Percentiles rank a stretch among this genome's conserved stretches.
Evolutionary conservation across 768 basidiomycete species (phyloP).

Genomic region (Chalciporus chontae): DNA sequence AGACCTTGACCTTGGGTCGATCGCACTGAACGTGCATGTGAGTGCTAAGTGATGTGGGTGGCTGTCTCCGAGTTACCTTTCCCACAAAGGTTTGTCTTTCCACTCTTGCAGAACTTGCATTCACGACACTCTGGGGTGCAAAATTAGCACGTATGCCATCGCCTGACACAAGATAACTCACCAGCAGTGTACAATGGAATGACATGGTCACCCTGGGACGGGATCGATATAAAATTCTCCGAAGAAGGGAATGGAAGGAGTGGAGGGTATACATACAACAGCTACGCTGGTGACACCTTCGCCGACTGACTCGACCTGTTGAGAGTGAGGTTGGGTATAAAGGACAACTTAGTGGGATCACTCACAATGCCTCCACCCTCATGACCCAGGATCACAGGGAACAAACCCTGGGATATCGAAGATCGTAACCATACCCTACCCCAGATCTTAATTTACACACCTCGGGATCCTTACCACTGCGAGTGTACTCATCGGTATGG

Average conservation of each 20-base stretch:
- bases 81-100: slow-evolving; percentile 98
- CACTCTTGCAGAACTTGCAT: slow-evolving; percentile 98
- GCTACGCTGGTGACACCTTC: slow-evolving; percentile 85
- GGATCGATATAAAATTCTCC: not conserved
- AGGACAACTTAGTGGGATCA: slow-evolving; percentile 8
- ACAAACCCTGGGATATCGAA: slow-evolving; percentile 56
- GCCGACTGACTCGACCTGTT: slow-evolving; percentile 93
- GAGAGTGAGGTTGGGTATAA: slow-evolving; percentile 1
- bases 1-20: slow-evolving; percentile 90
- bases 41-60: not conserved
- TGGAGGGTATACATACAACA: slow-evolving; percentile 36
- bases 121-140: slow-evolving; percentile 72
- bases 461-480: slow-evolving; percentile 95
- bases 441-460: slow-evolving; percentile 36
- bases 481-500: slow-evolving; percentile 97
- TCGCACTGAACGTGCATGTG: slow-evolving; percentile 54
- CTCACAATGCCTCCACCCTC: slow-evolving; percentile 89
- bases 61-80: slow-evolving; percentile 53
- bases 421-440: not conserved
- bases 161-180: slow-evolving; percentile 26
- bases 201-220: slow-evolving; percentile 83
- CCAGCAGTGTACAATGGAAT: slow-evolving; percentile 96
- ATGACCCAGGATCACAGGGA: slow-evolving; percentile 92
- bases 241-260: not conserved
- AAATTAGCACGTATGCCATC: not conserved